Conservation (phyloP, 2,329 filamentous ascomycete genomes). For the Alternaria burnsii region DNA sequence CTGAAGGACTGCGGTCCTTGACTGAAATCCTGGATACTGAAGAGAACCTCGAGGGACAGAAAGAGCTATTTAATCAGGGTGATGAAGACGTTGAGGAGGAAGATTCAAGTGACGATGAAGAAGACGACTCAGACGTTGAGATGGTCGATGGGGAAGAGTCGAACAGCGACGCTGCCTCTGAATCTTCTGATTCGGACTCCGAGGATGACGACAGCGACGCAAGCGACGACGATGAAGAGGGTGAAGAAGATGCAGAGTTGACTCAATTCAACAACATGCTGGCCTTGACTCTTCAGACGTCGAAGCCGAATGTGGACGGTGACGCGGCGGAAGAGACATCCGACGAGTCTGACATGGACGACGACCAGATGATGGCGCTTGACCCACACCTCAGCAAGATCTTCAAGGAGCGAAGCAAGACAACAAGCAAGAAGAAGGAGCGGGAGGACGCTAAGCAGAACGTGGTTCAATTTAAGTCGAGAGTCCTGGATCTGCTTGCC, state of each 20-base stretch:
- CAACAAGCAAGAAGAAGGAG: conserved; percentile 76
- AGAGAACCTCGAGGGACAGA: conserved; percentile 83
- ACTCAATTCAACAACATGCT: conserved; percentile 77
- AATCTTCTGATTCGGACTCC: conserved; percentile 17
- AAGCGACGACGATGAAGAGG: conserved; percentile 27
- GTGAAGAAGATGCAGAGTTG: conserved; percentile 61
- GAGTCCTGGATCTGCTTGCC: conserved; percentile 85
- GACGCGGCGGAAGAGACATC: conserved; percentile 68
- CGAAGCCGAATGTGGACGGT: conserved; percentile 63
- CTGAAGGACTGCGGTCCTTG: conserved; percentile 73
- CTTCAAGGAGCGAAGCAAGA: conserved; percentile 78
- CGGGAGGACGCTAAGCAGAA: conserved; percentile 87
- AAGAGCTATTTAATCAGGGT: conserved; percentile 79
- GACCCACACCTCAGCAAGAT: conserved; percentile 85
- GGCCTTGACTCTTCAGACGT: conserved; percentile 77
- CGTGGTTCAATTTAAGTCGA: conserved; percentile 93
- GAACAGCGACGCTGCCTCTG: conserved; percentile 37
- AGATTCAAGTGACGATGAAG: conserved; percentile 57
- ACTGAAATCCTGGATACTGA: conserved; percentile 76
- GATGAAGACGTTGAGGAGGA: conserved; percentile 52
- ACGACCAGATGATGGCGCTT: conserved; percentile 92
- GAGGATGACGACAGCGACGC: conserved; percentile 35
- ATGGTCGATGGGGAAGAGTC: conserved; percentile 53
- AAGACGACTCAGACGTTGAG: conserved; percentile 57
- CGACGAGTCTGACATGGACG: conserved; percentile 83